Evolutionary conservation across 1,284 basidiomycete species (phyloP).

Genomic region (Irpex sp.): DNA sequence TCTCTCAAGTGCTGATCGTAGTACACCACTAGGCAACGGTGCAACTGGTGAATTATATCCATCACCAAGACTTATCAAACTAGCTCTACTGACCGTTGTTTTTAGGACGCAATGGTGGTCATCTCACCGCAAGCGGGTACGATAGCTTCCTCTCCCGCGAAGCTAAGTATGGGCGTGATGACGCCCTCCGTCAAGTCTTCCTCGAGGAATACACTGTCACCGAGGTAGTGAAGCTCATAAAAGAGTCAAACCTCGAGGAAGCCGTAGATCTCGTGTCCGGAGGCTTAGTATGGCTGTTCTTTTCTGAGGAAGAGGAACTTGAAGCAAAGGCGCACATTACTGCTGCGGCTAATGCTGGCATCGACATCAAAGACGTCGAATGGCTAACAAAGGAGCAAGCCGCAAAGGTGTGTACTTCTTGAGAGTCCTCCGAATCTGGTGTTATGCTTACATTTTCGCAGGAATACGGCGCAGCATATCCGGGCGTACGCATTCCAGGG

Average conservation of each 20-base stretch:
- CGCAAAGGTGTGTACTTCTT: slow-evolving; percentile 28
- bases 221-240: slow-evolving; percentile 50
- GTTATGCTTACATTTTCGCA: slow-evolving; percentile 21
- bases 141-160: slow-evolving; percentile 38
- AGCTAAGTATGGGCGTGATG: slow-evolving; percentile 41
- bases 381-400: slow-evolving; percentile 46
- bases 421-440: too few relatives aligned
- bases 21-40: slow-evolving; percentile 30
- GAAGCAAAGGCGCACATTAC: slow-evolving; percentile 41
- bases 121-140: slow-evolving; percentile 56
- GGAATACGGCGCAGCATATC: slow-evolving; percentile 54
- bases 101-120: slow-evolving; percentile 74
- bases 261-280: slow-evolving; percentile 63
- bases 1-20: too few relatives aligned
- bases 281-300: slow-evolving; percentile 49
- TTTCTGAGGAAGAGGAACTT: slow-evolving; percentile 41
- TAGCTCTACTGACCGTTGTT: not conserved
- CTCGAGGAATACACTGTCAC: slow-evolving; percentile 57
- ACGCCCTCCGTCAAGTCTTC: slow-evolving; percentile 50
- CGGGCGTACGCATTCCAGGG: slow-evolving; percentile 47
- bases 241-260: slow-evolving; percentile 36
- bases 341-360: slow-evolving; percentile 51
- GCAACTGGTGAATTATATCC: slow-evolving; percentile 55
- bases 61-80: too few relatives aligned
- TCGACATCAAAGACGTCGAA: slow-evolving; percentile 39